Percentiles rank a stretch among this genome's conserved stretches.
Evolutionary conservation across 164 flowering plant species (phyloP).

Genomic region (Annona squamosa): DNA sequence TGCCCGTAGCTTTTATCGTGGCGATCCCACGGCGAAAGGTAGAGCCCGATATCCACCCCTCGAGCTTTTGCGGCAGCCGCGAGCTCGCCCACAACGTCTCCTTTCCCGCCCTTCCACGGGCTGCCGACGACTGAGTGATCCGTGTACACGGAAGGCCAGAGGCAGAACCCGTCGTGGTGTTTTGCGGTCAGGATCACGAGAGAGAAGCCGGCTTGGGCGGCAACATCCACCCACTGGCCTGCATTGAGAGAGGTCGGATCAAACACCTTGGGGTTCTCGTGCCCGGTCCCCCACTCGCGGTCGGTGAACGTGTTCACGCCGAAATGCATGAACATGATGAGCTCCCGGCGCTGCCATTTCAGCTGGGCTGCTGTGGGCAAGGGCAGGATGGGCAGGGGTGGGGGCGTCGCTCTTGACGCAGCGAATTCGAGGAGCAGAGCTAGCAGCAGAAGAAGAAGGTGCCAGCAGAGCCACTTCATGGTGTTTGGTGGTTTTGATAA

Average conservation of each 20-base stretch:
- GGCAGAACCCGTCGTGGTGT: slow-evolving; percentile 91
- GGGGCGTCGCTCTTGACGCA: slow-evolving; percentile 25
- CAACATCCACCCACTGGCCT: slow-evolving; percentile 61
- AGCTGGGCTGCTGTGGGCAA: slow-evolving; percentile 69
- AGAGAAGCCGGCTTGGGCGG: slow-evolving; percentile 47
- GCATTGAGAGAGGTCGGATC: slow-evolving; percentile 58
- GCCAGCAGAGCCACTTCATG: neutral
- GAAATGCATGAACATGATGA: slow-evolving; percentile 85
- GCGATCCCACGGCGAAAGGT: slow-evolving; percentile 94
- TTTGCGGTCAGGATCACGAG: slow-evolving; percentile 81
- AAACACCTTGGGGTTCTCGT: slow-evolving; percentile 58
- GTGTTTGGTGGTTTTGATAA: too few relatives aligned
- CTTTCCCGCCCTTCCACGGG: slow-evolving; percentile 66
- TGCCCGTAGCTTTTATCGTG: slow-evolving; percentile 77
- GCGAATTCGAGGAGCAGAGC: neutral
- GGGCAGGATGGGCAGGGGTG: slow-evolving; percentile 81
- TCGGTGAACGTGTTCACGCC: slow-evolving; percentile 90
- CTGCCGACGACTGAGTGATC: slow-evolving; percentile 65
- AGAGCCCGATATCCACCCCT: slow-evolving; percentile 67
- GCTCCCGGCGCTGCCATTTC: slow-evolving; percentile 86
- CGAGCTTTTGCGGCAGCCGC: slow-evolving; percentile 45
- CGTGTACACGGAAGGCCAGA: slow-evolving; percentile 88
- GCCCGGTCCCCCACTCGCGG: slow-evolving; percentile 92
- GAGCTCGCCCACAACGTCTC: slow-evolving; percentile 72
- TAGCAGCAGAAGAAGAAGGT: neutral